phyloP scores from a whole-genome alignment of 2,329 filamentous ascomycete species.

The Aspergillus novofumigatus region DNA sequence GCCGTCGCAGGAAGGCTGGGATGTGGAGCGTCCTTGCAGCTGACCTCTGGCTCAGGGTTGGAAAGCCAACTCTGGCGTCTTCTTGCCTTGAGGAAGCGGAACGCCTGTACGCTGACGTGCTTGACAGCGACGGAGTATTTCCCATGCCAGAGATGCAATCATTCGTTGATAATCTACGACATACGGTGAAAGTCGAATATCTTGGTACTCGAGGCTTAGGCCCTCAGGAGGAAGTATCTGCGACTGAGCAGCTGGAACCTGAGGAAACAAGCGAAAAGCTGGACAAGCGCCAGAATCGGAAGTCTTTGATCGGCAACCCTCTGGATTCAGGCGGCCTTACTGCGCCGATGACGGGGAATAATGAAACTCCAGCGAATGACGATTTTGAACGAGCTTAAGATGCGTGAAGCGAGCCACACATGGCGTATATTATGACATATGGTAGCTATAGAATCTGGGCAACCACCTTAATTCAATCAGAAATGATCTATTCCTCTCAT shows the following conservation, averaged over 20 bases:
- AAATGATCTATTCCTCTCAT: neutral
- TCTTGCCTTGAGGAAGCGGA: conserved; percentile 69
- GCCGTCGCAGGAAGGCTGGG: conserved; percentile 75
- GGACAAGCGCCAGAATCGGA: conserved; percentile 50
- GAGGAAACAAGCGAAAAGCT: conserved; percentile 53
- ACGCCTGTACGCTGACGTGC: conserved; percentile 46
- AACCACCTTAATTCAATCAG: neutral
- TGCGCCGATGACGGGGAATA: conserved; percentile 30
- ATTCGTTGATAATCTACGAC: conserved; percentile 42
- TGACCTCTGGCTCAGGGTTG: conserved; percentile 75
- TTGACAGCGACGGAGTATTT: conserved; percentile 38
- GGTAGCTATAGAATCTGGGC: conserved; percentile 17
- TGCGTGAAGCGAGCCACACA: conserved; percentile 6
- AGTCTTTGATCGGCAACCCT: conserved; percentile 50
- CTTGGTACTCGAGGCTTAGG: conserved; percentile 40
- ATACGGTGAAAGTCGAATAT: conserved; percentile 41
- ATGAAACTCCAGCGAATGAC: conserved; percentile 36
- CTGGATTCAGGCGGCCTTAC: conserved; percentile 53
- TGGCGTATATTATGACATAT: conserved; percentile 16
- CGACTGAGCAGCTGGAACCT: conserved; percentile 26
- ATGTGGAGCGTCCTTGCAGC: conserved; percentile 83
- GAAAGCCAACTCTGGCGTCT: conserved; percentile 73
- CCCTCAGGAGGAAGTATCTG: conserved; percentile 25
- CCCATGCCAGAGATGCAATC: conserved; percentile 51
- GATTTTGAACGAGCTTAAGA: conserved; percentile 45